Base-by-base conservation (phyloP, 805 yeast genomes). In the Candida parachauliodes region DNA sequence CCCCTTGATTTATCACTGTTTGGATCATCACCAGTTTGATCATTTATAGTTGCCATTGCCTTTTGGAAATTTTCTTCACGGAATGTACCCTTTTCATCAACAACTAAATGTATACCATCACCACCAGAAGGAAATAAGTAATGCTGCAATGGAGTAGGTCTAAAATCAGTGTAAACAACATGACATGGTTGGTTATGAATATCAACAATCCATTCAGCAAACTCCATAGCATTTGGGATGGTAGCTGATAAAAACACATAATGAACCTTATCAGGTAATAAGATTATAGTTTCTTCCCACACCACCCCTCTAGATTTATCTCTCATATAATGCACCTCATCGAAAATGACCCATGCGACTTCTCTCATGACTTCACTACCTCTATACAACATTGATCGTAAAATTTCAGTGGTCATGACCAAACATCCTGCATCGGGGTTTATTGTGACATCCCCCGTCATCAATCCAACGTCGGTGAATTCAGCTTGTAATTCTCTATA, bases 391-490 rank as follows among this genome's bases (percentile, higher is more conserved):
- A 93, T 93, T 41, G 95, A 83, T 55, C 99, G 70, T 52, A 93
- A 71, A 82, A 93, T 94, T 65, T 93, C 99, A 0, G 99, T 93
- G 15, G 99, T 93, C 99, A 93, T 93, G 35, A 93, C 97, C 47
- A 93, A 70, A 70, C 99, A 93, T 30, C 95, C 91, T 3, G 98
- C 99, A 51, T 91, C 97, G 3, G 98, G 98, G 53, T 93, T 93
- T 48, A 93, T 93, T 18, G 97, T 91, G 31, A 93, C 96, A 73
- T 93, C 99, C 60, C 99, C 99, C 9, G 99, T 93, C 95, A 93
- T 93, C 43, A 93, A 74, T 35, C 99, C 99, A 21, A 93, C 98
- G 59, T 93, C 98, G 16, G 93, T 91, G 68, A 93, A 87, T 53
- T 89, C 95, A 2, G 95, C 95, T 40, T 82, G 70, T 48, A 93